Conservation (phyloP, 768 basidiomycete species). For the Pilatotrama ljubarskyi region DNA sequence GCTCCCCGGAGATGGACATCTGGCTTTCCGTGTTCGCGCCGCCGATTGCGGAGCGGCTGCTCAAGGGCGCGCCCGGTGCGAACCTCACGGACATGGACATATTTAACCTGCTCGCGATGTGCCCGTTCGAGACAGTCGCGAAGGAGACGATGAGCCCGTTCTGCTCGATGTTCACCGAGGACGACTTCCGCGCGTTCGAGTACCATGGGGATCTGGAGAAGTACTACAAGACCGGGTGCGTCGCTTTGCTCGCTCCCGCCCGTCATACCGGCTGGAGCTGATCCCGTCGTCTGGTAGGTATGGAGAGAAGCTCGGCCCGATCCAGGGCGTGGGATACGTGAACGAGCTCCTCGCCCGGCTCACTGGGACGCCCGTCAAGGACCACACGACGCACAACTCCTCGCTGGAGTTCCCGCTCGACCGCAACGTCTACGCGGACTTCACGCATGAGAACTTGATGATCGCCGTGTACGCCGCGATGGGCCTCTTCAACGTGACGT, state of each 20-base stretch:
- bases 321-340: constrained; percentile 85
- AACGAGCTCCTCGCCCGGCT: constrained; percentile 89
- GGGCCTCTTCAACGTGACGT: constrained; percentile 40
- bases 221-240: constrained; percentile 76
- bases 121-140: constrained; percentile 78
- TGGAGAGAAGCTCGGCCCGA: constrained; percentile 66
- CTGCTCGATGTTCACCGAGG: constrained; percentile 65
- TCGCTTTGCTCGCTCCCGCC: background rate
- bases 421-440: constrained; percentile 66
- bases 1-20: constrained; percentile 44
- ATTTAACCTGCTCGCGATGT: constrained; percentile 65
- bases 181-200: constrained; percentile 68
- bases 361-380: constrained; percentile 58
- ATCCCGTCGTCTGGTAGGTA: constrained; percentile 46
- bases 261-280: background rate
- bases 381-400: constrained; percentile 73
- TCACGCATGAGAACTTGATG: constrained; percentile 87
- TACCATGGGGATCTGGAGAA: constrained; percentile 75
- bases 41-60: constrained; percentile 59
- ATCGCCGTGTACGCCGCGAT: constrained; percentile 68
- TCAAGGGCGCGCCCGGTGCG: constrained; percentile 61
- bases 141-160: constrained; percentile 56
- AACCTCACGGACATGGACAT: constrained; percentile 56
- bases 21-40: constrained; percentile 62
- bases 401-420: constrained; percentile 81